These are phyloP conservation scores for Coniochaeta sp. DNA, from an alignment of 2,329 filamentous ascomycete species.

Conservation along the genomic window DNA sequence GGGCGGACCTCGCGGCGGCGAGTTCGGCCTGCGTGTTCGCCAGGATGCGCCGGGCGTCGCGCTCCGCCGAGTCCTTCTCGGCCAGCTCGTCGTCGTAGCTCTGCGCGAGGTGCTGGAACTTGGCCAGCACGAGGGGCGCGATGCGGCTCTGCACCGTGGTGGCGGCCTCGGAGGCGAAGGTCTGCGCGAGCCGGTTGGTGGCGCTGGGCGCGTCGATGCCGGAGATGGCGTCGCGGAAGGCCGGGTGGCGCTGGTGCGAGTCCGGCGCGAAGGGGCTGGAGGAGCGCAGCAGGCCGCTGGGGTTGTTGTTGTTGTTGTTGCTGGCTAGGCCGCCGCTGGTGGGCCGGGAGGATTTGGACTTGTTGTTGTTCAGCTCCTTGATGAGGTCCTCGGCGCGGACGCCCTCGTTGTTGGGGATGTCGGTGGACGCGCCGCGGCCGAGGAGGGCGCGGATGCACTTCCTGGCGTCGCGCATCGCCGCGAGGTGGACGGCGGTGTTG, in stretches of 20 bases:
- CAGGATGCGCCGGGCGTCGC: constrained; percentile 59
- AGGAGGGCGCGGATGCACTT: constrained; percentile 81
- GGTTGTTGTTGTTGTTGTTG: too few relatives aligned
- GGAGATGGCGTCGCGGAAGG: constrained; percentile 42
- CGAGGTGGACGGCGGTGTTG: constrained; percentile 74
- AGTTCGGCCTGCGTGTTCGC: constrained; percentile 63
- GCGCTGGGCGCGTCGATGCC: constrained; percentile 19
- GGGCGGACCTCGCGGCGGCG: constrained; percentile 49
- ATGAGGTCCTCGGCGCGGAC: constrained; percentile 82
- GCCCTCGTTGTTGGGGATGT: constrained; percentile 75
- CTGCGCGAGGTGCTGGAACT: constrained; percentile 61
- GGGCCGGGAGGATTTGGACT: constrained; percentile 49
- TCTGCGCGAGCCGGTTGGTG: constrained; percentile 30
- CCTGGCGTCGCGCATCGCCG: constrained; percentile 75
- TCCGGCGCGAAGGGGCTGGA: constrained; percentile 65
- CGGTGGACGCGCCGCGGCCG: constrained; percentile 72
- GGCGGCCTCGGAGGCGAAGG: constrained; percentile 57
- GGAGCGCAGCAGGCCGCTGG: constrained; percentile 54
- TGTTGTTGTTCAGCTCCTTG: constrained; percentile 62
- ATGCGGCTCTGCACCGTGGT: constrained; percentile 64
- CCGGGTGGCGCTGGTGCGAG: constrained; percentile 44
- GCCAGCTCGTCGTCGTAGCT: constrained; percentile 69
- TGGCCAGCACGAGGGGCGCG: constrained; percentile 61
- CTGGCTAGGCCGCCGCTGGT: constrained; percentile 33
- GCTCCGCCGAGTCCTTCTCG: constrained; percentile 64